These are phyloP conservation scores for Spizellomyces sp. DNA, from an alignment of 192 early-diverging fungal genomes.

Conservation along the genomic window DNA sequence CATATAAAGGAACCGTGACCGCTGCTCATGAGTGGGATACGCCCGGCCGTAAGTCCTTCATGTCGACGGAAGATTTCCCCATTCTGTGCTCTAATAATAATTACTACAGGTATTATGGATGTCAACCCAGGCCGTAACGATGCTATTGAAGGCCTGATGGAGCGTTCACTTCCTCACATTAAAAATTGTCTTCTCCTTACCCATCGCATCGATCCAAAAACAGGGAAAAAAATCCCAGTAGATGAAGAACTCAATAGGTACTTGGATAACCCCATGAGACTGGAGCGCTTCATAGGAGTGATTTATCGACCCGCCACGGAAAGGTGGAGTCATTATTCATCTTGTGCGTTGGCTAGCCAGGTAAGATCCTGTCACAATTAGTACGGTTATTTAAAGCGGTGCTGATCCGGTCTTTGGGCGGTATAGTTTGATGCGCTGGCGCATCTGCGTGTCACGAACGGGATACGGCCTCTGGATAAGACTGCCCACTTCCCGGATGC, in stretches of 20 bases:
- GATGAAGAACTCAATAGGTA: constrained; percentile 1
- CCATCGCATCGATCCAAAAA: neutral
- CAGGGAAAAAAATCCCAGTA: neutral
- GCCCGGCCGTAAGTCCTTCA: neutral
- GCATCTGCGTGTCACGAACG: constrained; percentile 7
- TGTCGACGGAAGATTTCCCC: neutral
- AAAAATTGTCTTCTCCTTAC: neutral
- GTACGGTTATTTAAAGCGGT: neutral
- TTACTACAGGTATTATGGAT: constrained; percentile 3
- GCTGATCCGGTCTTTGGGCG: neutral
- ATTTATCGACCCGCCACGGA: constrained; percentile 18
- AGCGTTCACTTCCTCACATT: neutral
- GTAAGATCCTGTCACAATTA: neutral
- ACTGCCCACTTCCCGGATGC: constrained; percentile 16
- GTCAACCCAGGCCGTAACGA: constrained; percentile 1
- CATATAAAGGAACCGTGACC: constrained; percentile 8
- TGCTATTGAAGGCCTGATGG: neutral
- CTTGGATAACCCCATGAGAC: neutral
- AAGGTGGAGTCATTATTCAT: constrained; percentile 16
- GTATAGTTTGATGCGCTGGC: constrained; percentile 9
- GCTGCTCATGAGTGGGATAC: constrained; percentile 25
- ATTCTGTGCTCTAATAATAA: neutral
- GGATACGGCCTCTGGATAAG: constrained; percentile 9
- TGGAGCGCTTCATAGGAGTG: constrained; percentile 21
- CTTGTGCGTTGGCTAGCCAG: constrained; percentile 10